Conservation (phyloP, 495 filamentous ascomycete species). For the Lasiosphaeriaceae sp. region DNA sequence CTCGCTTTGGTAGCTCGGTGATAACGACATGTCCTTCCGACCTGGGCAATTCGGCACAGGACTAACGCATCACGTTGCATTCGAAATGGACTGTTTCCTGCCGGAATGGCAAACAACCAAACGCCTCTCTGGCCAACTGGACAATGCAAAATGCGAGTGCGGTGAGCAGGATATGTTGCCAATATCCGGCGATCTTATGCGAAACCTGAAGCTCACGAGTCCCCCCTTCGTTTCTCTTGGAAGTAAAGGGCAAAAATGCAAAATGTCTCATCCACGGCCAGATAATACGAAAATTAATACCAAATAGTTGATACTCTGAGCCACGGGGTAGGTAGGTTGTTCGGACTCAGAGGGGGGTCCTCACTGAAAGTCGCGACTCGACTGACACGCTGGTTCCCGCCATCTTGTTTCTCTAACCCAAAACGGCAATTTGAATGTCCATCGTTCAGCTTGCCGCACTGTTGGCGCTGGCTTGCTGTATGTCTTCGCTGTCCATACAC, state of each 20-base stretch:
- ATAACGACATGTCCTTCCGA: slow-evolving; percentile 10
- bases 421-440: not conserved
- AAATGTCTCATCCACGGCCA: not conserved
- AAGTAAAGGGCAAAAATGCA: not conserved
- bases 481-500: not conserved
- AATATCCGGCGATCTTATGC: slow-evolving; percentile 10
- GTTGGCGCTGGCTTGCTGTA: not conserved
- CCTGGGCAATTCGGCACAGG: not conserved
- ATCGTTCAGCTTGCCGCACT: not conserved
- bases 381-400: not conserved
- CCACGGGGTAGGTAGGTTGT: too few species aligned
- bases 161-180: slow-evolving; percentile 7
- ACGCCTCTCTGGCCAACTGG: not conserved
- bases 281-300: too few species aligned
- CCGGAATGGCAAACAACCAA: slow-evolving; percentile 3
- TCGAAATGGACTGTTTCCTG: slow-evolving; percentile 13
- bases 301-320: too few species aligned
- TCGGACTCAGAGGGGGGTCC: too few species aligned
- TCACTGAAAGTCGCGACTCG: not conserved
- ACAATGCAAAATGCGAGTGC: slow-evolving; percentile 3
- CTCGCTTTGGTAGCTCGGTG: not conserved
- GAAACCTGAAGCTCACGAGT: not conserved
- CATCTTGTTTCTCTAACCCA: not conserved
- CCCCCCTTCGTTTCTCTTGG: not conserved
- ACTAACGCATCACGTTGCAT: slow-evolving; percentile 22